phyloP scores from a whole-genome alignment of 2,329 filamentous ascomycete genomes.

The Emergomyces pasteurianus region DNA sequence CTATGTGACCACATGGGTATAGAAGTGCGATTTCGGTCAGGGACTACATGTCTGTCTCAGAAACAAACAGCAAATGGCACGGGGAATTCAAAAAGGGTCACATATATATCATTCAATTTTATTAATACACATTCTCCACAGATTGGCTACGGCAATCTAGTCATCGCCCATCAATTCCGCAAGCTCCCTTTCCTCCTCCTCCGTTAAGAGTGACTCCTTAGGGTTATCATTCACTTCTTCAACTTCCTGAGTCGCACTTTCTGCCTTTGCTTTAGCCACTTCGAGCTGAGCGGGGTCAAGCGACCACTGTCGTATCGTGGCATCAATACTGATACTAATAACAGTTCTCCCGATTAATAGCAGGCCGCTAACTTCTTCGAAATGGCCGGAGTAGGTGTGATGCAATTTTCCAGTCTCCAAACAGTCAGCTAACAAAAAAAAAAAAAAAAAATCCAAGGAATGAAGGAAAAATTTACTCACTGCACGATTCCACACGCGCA shows the following conservation, averaged over 20 bases:
- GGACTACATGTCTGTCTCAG: neutral
- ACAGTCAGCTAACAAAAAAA: conserved; percentile 18
- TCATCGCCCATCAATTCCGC: conserved; percentile 78
- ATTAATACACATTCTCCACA: neutral
- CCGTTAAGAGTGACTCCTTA: conserved; percentile 54
- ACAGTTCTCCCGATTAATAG: conserved; percentile 48
- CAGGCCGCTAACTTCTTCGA: conserved; percentile 80
- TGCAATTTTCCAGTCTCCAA: conserved; percentile 55
- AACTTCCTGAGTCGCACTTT: conserved; percentile 32
- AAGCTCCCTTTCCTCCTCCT: conserved; percentile 84
- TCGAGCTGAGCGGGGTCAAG: conserved; percentile 51
- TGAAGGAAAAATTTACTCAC: conserved; percentile 20
- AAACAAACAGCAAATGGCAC: neutral
- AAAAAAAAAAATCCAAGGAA: neutral
- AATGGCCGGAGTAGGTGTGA: conserved; percentile 71
- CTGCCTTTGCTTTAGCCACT: conserved; percentile 39
- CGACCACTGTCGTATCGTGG: conserved; percentile 75
- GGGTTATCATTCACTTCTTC: conserved; percentile 30
- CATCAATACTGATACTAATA: conserved; percentile 80
- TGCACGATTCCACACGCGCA: conserved; percentile 73
- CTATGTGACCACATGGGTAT: neutral
- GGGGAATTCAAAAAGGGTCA: neutral
- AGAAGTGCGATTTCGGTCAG: neutral
- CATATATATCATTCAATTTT: neutral
- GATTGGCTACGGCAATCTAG: neutral